Evolutionary conservation across 2,329 filamentous ascomycete species (phyloP).

Genomic region (Exophiala sideris): DNA sequence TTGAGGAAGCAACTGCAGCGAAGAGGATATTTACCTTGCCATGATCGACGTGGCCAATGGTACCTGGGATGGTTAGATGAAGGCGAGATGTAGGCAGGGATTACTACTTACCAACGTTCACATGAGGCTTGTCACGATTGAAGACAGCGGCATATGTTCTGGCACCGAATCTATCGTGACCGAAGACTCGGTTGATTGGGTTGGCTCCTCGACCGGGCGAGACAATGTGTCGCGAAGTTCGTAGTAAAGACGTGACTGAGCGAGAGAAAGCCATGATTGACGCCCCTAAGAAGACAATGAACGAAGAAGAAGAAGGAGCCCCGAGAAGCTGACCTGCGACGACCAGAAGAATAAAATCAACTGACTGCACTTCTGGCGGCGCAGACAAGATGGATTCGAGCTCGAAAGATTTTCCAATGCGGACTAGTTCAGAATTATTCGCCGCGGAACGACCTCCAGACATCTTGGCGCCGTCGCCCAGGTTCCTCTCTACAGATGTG

Average conservation of each 20-base stretch:
- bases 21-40: conserved; percentile 69
- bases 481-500: no score
- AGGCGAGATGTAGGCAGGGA: neutral
- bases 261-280: conserved; percentile 77
- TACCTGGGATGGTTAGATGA: conserved; percentile 54
- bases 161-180: conserved; percentile 42
- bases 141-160: conserved; percentile 64
- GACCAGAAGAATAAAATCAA: no score
- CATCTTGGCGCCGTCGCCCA: neutral
- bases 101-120: conserved; percentile 77
- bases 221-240: conserved; percentile 74
- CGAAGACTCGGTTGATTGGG: conserved; percentile 64
- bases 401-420: conserved; percentile 1
- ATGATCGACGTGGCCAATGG: conserved; percentile 99
- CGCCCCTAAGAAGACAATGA: conserved; percentile 22
- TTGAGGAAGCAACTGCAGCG: conserved; percentile 21
- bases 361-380: no score
- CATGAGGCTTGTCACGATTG: conserved; percentile 91
- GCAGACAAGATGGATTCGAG: neutral
- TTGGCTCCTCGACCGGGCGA: conserved; percentile 65
- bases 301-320: conserved; percentile 11
- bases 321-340: neutral
- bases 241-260: conserved; percentile 73
- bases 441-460: neutral
- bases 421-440: neutral